Percentiles rank a stretch among this genome's conserved stretches.
Conservation (phyloP, 2,329 filamentous ascomycete genomes). For the Verticillium albo-atrum region DNA sequence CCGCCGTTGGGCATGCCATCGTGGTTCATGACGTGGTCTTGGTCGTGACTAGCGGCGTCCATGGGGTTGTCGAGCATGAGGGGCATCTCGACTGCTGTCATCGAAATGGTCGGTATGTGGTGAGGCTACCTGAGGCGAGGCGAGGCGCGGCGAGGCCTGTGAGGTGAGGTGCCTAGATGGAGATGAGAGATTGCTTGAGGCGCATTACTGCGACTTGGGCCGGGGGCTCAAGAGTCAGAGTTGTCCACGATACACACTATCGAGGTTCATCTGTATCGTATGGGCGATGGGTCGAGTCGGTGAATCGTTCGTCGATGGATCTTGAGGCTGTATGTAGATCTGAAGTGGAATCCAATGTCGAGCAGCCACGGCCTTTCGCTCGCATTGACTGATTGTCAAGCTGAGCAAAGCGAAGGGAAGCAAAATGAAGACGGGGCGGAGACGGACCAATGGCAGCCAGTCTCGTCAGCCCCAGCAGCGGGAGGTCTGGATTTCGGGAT, state of each 20-base stretch:
- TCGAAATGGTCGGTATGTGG: conserved; percentile 9
- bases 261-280: background rate
- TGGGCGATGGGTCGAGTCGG: background rate
- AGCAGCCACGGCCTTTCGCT: background rate
- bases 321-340: background rate
- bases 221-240: background rate
- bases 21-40: conserved; percentile 34
- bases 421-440: too few species aligned
- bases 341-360: background rate
- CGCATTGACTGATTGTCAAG: background rate
- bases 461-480: background rate
- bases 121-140: background rate
- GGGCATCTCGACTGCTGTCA: conserved; percentile 37
- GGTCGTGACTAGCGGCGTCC: conserved; percentile 28
- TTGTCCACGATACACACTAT: background rate
- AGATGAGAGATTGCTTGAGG: background rate
- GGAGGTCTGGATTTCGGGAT: background rate
- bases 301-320: background rate
- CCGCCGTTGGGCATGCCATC: background rate
- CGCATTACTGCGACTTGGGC: background rate
- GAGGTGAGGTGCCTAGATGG: background rate
- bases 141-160: background rate
- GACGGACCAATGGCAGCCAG: too few species aligned
- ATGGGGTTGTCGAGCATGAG: conserved; percentile 48
- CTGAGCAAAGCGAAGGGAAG: background rate